A percentile compares a stretch with the other conserved stretches of the same genome.
These are phyloP conservation scores for Hypoxylon trugodes DNA, from an alignment of 495 filamentous ascomycete genomes.

Conservation along the genomic window DNA sequence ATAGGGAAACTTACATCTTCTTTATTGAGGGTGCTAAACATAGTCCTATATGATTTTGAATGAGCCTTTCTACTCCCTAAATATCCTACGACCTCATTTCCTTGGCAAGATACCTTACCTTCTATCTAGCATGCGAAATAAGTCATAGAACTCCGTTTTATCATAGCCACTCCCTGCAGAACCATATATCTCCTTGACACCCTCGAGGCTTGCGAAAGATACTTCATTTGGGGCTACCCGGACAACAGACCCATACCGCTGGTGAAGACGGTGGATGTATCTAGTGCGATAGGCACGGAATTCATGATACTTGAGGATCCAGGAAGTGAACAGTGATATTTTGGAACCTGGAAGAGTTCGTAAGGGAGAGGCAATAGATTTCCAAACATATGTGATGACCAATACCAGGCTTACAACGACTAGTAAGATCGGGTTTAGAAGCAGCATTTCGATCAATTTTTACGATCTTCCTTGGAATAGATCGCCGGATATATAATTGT, in stretches of 20 bases:
- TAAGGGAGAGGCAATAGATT: slow-evolving; percentile 50
- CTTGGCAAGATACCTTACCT: slow-evolving; percentile 48
- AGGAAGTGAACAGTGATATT: slow-evolving; percentile 60
- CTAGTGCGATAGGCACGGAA: slow-evolving; percentile 61
- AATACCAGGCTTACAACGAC: slow-evolving; percentile 22
- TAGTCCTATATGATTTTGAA: slow-evolving; percentile 51
- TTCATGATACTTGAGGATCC: slow-evolving; percentile 65
- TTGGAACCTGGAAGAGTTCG: slow-evolving; percentile 62
- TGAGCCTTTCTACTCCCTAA: slow-evolving; percentile 14
- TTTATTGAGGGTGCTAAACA: slow-evolving; percentile 68
- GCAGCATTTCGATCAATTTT: slow-evolving; percentile 31
- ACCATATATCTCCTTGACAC: slow-evolving; percentile 72
- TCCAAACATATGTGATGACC: slow-evolving; percentile 33
- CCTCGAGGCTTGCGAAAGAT: slow-evolving; percentile 64
- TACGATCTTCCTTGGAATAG: not conserved
- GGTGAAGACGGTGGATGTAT: slow-evolving; percentile 65
- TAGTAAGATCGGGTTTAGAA: slow-evolving; percentile 39
- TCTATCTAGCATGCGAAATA: slow-evolving; percentile 66
- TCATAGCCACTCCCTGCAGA: slow-evolving; percentile 72
- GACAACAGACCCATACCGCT: slow-evolving; percentile 64
- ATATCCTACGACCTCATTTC: not conserved
- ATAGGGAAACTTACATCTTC: slow-evolving; percentile 57
- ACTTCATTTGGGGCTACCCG: slow-evolving; percentile 68
- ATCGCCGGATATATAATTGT: not conserved
- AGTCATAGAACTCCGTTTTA: slow-evolving; percentile 72